Evolutionary conservation across 768 basidiomycete genomes (phyloP), one percentile per base, ranked within the genome.

Genomic region (Lepiota venenata): DNA sequence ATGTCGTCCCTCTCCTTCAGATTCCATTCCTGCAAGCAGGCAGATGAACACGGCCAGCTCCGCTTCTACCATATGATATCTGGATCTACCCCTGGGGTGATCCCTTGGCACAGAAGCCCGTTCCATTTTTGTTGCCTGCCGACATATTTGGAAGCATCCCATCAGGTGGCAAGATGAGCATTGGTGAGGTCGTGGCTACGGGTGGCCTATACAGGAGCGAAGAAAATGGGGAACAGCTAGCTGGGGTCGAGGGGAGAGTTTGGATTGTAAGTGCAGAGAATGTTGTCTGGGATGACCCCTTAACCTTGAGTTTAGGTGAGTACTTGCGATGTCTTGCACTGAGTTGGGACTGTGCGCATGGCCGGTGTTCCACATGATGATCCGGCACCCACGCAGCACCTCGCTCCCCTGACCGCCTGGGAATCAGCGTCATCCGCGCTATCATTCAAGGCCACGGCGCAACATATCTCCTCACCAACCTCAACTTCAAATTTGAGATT

Each of bases 111-210:
- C 45, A n/a, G 27, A 54, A 37, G 20, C 55, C 60, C 7, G 58
- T 63, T 22, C 67, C 67, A 21, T 68, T 62, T 39, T 55, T 68
- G 32, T 39, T 68, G 37, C 56, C 63, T n/a, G 53, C 59, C 1
- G 62, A 61, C 6, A 59, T 62, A 35, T 62, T 63, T 42, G 58
- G 52, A 21, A 21, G 37, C 43, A 38, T 39, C 14, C 21, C 14
- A 40, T 21, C 37, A n/a, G 46, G 37, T 20, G 45, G 40, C 40
- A 22, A 62, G 49, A 62, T 60, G 32, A 35, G 66, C 1, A 69
- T 64, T 15, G 72, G 69, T 54, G 56, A 63, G 42, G 42, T 72
- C 7, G 43, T 72, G 1, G 50, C 65, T 38, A n/a, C 42, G 50
- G 48, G 42, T 27, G 58, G 54, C 2, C 41, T 54, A 3, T 59